Base-by-base conservation (phyloP, 1,284 basidiomycete genomes). In the Lignosus rhinocerotis region DNA sequence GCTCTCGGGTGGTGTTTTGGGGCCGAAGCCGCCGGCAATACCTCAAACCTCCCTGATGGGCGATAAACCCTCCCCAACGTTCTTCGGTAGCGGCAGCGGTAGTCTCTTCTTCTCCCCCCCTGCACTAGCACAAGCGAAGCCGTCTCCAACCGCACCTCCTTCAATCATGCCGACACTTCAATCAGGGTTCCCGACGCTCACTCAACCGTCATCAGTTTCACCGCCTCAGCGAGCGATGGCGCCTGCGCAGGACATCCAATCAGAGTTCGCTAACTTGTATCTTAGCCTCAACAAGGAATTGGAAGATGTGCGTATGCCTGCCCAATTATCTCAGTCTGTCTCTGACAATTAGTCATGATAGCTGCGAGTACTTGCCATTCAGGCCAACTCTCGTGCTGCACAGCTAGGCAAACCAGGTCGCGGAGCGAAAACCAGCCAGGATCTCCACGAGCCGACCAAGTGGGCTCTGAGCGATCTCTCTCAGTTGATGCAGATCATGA, bases 181-280 rank as follows among this genome's bases (percentile, higher is more conserved):
- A 4, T 38, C 43, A 12, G n/a, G 10, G 12, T 21, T 52, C 19
- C 39, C 54, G 3, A 17, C 48, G 12, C 21, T 38, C 11, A 25
- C 17, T n/a, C 14, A 21, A 36, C 51, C 36, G 11, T 51, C 44
- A 16, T 25, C 56, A 3, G 36, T 34, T 12, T 17, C 32, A 7
- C 48, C 51, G 9, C 17, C 45, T 39, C 38, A 30, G 31, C 55
- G 38, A 9, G 25, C 47, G 1, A 31, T 46, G 7, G n/a, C 41
- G 3, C 53, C 58, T 47, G 81, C 83, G 56, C 78, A 83, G 49
- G 85, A 84, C 11, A 81, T 90, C 79, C 85, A 88, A 67, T 74
- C 76, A 17, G 86, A 89, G 67, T 88, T 83, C 64, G 60, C 67
- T 2, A 50, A 75, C 36, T 70, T 90, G 30, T 73, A 82, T 48